phyloP scores from a whole-genome alignment of 2,329 filamentous ascomycete species.

The Exserohilum turcica region DNA sequence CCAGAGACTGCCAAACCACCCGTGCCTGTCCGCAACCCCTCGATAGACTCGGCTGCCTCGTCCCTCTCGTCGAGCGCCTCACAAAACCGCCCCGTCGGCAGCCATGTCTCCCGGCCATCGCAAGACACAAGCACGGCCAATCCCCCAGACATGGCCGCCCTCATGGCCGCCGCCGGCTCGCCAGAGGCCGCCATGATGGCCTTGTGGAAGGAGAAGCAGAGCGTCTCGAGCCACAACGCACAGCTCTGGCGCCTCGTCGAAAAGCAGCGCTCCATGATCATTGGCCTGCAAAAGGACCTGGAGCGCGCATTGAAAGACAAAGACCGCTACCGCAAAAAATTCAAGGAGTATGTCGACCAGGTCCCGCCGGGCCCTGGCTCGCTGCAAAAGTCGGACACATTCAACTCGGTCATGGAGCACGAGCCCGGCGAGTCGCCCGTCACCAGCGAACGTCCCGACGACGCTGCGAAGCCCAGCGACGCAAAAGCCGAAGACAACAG shows the following conservation, averaged over 20 bases:
- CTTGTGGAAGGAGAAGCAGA: slow-evolving; percentile 87
- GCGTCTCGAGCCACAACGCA: slow-evolving; percentile 83
- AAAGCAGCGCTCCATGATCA: slow-evolving; percentile 91
- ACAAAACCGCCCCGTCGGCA: slow-evolving; percentile 60
- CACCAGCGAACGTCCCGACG: slow-evolving; percentile 40
- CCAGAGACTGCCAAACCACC: slow-evolving; percentile 36
- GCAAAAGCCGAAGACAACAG: slow-evolving; percentile 30
- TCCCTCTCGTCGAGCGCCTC: slow-evolving; percentile 52
- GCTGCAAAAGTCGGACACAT: slow-evolving; percentile 43
- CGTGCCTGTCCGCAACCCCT: slow-evolving; percentile 71
- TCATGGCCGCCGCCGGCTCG: slow-evolving; percentile 85
- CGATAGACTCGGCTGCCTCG: slow-evolving; percentile 92
- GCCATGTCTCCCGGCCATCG: slow-evolving; percentile 62
- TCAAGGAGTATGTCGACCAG: slow-evolving; percentile 72
- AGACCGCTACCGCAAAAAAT: slow-evolving; percentile 86
- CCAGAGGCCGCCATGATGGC: slow-evolving; percentile 88
- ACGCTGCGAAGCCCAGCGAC: slow-evolving; percentile 27
- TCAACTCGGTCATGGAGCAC: slow-evolving; percentile 42
- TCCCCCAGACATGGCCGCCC: slow-evolving; percentile 74
- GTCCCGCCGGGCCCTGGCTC: slow-evolving; percentile 46
- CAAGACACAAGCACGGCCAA: slow-evolving; percentile 59
- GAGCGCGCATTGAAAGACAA: slow-evolving; percentile 92
- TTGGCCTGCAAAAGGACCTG: slow-evolving; percentile 92
- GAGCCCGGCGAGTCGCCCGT: slow-evolving; percentile 48
- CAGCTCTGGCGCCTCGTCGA: slow-evolving; percentile 96